Evolutionary conservation across 257 asterid genomes (phyloP), one percentile per base, ranked within the genome.

Genomic region (Solanum rostratum): DNA sequence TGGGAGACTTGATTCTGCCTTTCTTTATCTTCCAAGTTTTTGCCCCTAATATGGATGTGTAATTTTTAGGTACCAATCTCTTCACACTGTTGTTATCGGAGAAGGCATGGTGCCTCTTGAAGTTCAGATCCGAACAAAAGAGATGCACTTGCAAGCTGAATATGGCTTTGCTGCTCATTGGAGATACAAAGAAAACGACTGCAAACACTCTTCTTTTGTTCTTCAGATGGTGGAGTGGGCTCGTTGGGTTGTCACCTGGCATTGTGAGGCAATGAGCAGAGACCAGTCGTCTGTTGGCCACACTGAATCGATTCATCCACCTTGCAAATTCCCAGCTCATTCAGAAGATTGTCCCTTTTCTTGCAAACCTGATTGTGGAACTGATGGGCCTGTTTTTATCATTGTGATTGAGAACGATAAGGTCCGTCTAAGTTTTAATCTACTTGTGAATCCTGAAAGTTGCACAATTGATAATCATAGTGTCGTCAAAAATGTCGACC

Each of bases 221-320:
- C 93, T 93, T 85, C 98, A 97, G 89, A 97, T 97, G 99, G 99
- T 97, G 70, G 99, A 97, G 90, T 97, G 99, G 99, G 99, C 98
- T 13, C 97, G 99, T 18, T 97, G 99, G 99, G 96, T 95, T 37
- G 87, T 97, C 60, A 88, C 96, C 76, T 95, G 99, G 99, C 99
- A 95, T 88, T 97, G 99, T 46, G 97, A 97, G 92, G 89, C 97
- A 15, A 91, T 92, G 92, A 89, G 90, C 90, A 89, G 89, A 87
- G 94, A 94, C 84, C 24, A 70, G 19, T 65, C 96, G 30, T 89
- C 94, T 16, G 85, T 92, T 76, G 89, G 91, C 84, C 88, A 87
- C 53, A 52, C 81, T 14, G 93, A 91, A 62, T 88, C 96, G 59
- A 50, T 87, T 69, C 87, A 85, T 80, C 96, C 97, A 49, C 94